Conservation (phyloP, 257 asterid genomes). For the Forsythia suspensa region DNA sequence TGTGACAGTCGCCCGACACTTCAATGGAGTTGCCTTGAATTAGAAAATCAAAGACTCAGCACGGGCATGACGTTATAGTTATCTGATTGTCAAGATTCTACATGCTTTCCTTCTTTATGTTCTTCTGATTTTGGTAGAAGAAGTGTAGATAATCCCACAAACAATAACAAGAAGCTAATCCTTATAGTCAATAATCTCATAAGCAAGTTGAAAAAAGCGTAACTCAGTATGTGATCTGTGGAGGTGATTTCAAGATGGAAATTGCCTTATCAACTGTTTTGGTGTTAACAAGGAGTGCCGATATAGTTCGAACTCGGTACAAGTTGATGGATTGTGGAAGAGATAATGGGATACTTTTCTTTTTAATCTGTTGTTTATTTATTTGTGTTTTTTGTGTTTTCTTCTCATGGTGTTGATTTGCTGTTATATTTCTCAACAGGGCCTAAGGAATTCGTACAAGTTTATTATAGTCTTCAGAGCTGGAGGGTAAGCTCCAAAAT, state of each 20-base stretch:
- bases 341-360: neutral
- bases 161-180: neutral
- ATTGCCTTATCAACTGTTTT: neutral
- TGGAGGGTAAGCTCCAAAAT: conserved; percentile 78
- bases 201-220: no score
- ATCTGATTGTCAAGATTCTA: neutral
- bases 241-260: neutral
- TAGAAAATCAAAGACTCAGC: neutral
- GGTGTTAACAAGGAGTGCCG: neutral
- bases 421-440: conserved; percentile 47
- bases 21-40: neutral
- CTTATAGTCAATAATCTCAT: no score
- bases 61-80: neutral
- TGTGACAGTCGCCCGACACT: neutral
- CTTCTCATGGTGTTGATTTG: conserved; percentile 9
- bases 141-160: neutral
- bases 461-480: conserved; percentile 85
- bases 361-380: neutral
- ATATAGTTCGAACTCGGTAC: neutral
- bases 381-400: neutral
- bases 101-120: neutral
- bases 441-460: conserved; percentile 84
- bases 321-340: neutral
- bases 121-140: neutral
- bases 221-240: conserved; percentile 1